Base-by-base conservation (phyloP, 805 yeast genomes). In the Metschnikowia cerradonensis region DNA sequence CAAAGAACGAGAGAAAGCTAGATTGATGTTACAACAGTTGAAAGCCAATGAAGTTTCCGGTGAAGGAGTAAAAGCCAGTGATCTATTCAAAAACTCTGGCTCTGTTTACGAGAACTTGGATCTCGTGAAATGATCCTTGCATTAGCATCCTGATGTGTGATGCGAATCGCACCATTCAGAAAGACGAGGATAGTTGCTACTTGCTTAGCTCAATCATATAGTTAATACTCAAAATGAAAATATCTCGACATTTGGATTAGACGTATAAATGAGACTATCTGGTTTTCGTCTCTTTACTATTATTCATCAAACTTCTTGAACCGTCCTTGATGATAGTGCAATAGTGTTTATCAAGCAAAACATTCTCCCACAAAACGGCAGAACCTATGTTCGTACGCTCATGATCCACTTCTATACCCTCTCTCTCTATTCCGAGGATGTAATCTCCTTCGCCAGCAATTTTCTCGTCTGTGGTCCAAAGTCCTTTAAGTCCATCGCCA, bases 291-390 rank as follows among this genome's bases (percentile, higher is more conserved):
- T 60, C 60, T 54, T 64, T 71, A 51, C 75, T 71, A 45, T 67
- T 64, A 51, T 73, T 73, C 69, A 71, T 61, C 55, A 73, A 67
- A 10, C 71, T 64, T 42, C 77, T 57, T n/a, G 73, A 60, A 14
- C 90, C 91, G 59, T 84, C 85, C 20, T 83, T 77, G n/a, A 91
- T 88, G 51, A 79, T 69, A 2, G 96, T 96, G 53, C 90, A 81
- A 64, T 88, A 94, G 67, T 94, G 98, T 54, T 83, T 81, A 51
- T 84, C 86, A 50, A 94, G 71, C 38, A 92, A 67, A 5, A 84
- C 84, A 47, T 83, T 81, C 63, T 94, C 99, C 96, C 96, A 94
- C 34, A 92, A 69, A 0, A 90, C 86, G 1, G 97, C 95, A 15
- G 92, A 94, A 40, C 86, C 92, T 1, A 96, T 80, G 62, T 94